phyloP scores from a whole-genome alignment of 192 early-diverging fungal species.

The Haplosporangium gracile region DNA sequence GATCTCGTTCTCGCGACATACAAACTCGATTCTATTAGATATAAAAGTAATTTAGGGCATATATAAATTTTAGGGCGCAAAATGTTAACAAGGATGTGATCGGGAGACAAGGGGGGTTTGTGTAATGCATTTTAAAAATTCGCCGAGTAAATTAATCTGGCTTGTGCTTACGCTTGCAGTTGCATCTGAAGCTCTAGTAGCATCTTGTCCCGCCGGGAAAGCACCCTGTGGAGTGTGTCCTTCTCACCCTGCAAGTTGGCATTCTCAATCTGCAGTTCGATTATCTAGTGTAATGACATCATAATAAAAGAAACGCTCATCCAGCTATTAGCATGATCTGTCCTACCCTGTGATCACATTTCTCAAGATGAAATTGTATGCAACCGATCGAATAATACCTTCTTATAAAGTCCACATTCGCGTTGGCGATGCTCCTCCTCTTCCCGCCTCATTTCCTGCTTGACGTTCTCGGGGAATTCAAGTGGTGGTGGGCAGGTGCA shows the following conservation, averaged over 20 bases:
- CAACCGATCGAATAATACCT: conserved; percentile 16
- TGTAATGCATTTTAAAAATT: too few relatives aligned
- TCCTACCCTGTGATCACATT: not conserved
- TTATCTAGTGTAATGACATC: conserved; percentile 27
- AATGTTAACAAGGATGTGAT: too few relatives aligned
- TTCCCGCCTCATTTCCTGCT: conserved; percentile 33
- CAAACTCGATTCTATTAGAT: conserved; percentile 36
- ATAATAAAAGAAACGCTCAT: too few relatives aligned
- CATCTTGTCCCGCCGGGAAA: conserved; percentile 31
- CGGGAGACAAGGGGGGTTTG: too few relatives aligned
- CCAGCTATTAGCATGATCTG: too few relatives aligned
- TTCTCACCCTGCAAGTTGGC: conserved; percentile 51
- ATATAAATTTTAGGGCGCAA: too few relatives aligned
- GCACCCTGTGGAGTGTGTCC: conserved; percentile 23
- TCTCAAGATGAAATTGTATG: not conserved
- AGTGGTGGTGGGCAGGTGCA: conserved; percentile 35
- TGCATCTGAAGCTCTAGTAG: conserved; percentile 40
- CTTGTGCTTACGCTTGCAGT: conserved; percentile 41
- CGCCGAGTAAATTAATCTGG: conserved; percentile 7
- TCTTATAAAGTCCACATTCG: conserved; percentile 42
- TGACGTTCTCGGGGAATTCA: conserved; percentile 38
- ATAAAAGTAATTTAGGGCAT: not conserved
- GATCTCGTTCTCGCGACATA: conserved; percentile 48
- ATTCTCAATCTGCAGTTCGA: conserved; percentile 52
- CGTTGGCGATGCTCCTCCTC: conserved; percentile 40